Base-by-base conservation (phyloP, 176 grass and related monocot species). In the Coix lacrymajobi region DNA sequence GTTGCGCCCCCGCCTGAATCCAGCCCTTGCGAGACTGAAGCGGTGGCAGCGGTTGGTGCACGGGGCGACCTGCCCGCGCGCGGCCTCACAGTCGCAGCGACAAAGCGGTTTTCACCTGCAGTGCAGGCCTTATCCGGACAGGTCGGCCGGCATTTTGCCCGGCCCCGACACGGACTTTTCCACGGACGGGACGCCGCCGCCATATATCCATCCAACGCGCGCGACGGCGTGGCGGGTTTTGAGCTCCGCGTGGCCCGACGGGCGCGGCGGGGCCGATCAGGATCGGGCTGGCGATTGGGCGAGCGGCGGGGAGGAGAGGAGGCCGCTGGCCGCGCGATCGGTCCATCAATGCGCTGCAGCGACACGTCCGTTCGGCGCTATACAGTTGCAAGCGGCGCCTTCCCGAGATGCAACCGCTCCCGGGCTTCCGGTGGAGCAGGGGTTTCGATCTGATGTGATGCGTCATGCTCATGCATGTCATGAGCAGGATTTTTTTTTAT, bases 51-150 rank as follows among this genome's bases (percentile, higher is more conserved):
- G 68, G 75, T 78, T n/a, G 19, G 19, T 58, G 51, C n/a, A 87
- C 68, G 75, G 20, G 75, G 81, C 60, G 45, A 74, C 75, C 81
- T n/a, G 87, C 58, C 75, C 28, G 9, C 81, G 81, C 61, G 3
- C 37, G 32, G 68, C 52, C 83, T 19, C 54, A 29, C 40, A 7
- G 33, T 19, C 54, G 20, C 40, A 7, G 33, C 17, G 31, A 49
- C 41, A 28, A 28, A 19, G 69, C 8, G 17, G n/a, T n/a, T n/a
- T 2, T 13, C 29, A 28, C 64, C 43, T 1, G 54, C 22, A 24
- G 26, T 1, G 54, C 22, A 24, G 26, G 26, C 15, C 86, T 79
- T 84, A 88, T 88, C 81, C 15, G 6, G 2, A 46, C 36, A 68
- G 25, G 81, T 69, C 81, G 36, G 10, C 7, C 74, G 37, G 2